A percentile compares a stretch with the other conserved stretches of the same genome.
phyloP scores from a whole-genome alignment of 2,329 filamentous ascomycete genomes.

The Neonectria sp. region DNA sequence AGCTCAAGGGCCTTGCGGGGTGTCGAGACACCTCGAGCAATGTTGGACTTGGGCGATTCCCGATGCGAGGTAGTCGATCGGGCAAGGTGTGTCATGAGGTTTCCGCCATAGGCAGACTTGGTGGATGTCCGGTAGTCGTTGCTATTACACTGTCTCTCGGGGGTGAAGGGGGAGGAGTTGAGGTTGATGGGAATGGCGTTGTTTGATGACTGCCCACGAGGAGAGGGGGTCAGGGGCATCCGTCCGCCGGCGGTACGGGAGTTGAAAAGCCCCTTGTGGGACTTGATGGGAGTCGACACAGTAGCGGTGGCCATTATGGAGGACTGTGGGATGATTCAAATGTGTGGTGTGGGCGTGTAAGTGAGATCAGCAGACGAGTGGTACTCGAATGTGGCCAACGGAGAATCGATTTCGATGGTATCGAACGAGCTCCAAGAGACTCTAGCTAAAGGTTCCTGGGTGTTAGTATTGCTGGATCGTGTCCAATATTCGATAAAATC shows the following conservation, averaged over 20 bases:
- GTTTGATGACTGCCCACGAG: slow-evolving; percentile 74
- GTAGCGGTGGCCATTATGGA: slow-evolving; percentile 83
- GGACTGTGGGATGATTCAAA: slow-evolving; percentile 42
- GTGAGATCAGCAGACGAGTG: slow-evolving; percentile 58
- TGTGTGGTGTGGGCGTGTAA: slow-evolving; percentile 35
- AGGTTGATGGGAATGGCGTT: slow-evolving; percentile 65
- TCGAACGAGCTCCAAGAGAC: slow-evolving; percentile 72
- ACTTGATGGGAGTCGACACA: slow-evolving; percentile 94
- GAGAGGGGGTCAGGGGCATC: slow-evolving; percentile 94
- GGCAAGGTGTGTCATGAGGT: slow-evolving; percentile 84
- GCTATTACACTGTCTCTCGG: slow-evolving; percentile 69
- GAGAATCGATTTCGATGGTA: slow-evolving; percentile 56
- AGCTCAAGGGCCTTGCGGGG: slow-evolving; percentile 89
- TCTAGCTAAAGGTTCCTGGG: slow-evolving; percentile 72
- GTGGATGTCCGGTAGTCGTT: slow-evolving; percentile 68
- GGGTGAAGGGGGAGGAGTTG: slow-evolving; percentile 83
- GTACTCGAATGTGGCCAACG: slow-evolving; percentile 64
- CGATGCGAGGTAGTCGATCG: slow-evolving; percentile 78
- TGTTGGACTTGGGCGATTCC: slow-evolving; percentile 97
- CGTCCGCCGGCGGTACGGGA: slow-evolving; percentile 94
- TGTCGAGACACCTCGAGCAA: slow-evolving; percentile 80
- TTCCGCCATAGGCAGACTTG: slow-evolving; percentile 86
- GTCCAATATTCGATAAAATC: slow-evolving; percentile 64
- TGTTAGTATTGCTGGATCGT: slow-evolving; percentile 62
- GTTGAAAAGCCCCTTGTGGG: slow-evolving; percentile 93